Evolutionary conservation across 1,139 yeast species (phyloP).

Genomic region (Geotrichum reessii): DNA sequence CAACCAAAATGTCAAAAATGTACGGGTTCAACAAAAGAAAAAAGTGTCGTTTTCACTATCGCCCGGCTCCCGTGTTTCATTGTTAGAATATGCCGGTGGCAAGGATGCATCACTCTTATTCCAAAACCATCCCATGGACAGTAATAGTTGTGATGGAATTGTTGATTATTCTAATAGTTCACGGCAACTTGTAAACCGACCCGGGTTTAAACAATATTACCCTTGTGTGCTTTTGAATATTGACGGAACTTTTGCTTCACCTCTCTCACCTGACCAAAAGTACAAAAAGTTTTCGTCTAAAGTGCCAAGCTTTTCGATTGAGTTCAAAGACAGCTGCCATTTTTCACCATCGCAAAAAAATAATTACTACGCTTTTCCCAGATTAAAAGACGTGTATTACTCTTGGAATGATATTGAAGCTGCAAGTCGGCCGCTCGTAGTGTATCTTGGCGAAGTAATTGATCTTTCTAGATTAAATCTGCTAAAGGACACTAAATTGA

Average conservation of each 20-base stretch:
- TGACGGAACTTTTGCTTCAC: slow-evolving; percentile 31
- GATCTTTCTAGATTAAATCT: slow-evolving; percentile 66
- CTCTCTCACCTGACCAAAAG: neutral
- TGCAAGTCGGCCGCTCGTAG: slow-evolving; percentile 61
- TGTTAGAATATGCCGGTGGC: slow-evolving; percentile 47
- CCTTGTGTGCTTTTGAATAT: slow-evolving; percentile 68
- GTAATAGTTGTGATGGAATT: slow-evolving; percentile 67
- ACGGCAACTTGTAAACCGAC: slow-evolving; percentile 31
- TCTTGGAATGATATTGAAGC: slow-evolving; percentile 73
- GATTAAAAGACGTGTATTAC: slow-evolving; percentile 64
- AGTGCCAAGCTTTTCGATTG: slow-evolving; percentile 56
- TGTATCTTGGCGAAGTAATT: slow-evolving; percentile 75
- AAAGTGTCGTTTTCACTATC: slow-evolving; percentile 42
- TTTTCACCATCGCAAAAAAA: slow-evolving; percentile 56
- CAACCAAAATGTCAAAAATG: slow-evolving; percentile 37
- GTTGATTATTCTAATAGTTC: slow-evolving; percentile 36
- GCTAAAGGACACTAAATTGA: slow-evolving; percentile 55
- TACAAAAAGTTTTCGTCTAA: slow-evolving; percentile 37
- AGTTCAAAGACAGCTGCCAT: slow-evolving; percentile 46
- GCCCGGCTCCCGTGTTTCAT: slow-evolving; percentile 66
- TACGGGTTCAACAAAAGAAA: slow-evolving; percentile 3
- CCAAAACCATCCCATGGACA: slow-evolving; percentile 61
- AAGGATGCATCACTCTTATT: slow-evolving; percentile 72
- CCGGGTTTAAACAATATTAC: slow-evolving; percentile 78
- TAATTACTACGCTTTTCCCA: slow-evolving; percentile 51